Percentiles rank a stretch among this genome's conserved stretches.
phyloP scores from a whole-genome alignment of 805 yeast genomes.

The Hanseniaspora clermontiae region DNA sequence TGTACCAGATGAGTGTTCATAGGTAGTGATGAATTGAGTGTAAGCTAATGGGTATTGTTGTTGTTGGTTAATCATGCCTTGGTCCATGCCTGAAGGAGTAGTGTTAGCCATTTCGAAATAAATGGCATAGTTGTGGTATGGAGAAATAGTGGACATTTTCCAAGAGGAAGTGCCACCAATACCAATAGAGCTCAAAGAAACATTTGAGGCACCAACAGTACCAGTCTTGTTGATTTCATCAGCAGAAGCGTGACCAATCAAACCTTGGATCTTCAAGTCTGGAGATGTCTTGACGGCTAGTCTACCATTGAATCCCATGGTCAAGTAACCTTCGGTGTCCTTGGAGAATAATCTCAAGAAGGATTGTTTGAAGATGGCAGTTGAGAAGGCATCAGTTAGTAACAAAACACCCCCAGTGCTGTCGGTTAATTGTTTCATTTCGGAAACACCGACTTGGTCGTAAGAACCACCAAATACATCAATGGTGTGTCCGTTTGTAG shows the following conservation, averaged over 20 bases:
- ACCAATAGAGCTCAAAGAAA: constrained; percentile 88
- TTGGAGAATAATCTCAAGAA: constrained; percentile 75
- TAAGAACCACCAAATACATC: constrained; percentile 91
- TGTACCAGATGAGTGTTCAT: constrained; percentile 91
- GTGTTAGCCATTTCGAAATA: constrained; percentile 66
- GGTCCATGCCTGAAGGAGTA: constrained; percentile 19
- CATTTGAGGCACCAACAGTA: constrained; percentile 46
- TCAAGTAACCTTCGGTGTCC: constrained; percentile 75
- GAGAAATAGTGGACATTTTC: constrained; percentile 73
- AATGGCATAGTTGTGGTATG: constrained; percentile 76
- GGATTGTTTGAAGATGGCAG: constrained; percentile 87
- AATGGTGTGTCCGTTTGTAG: constrained; percentile 63
- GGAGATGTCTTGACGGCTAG: constrained; percentile 76
- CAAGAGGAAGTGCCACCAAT: constrained; percentile 85
- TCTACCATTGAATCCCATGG: constrained; percentile 82
- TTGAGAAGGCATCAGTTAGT: constrained; percentile 84
- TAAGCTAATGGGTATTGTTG: constrained; percentile 28
- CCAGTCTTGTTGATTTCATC: constrained; percentile 32
- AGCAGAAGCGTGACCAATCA: constrained; percentile 86
- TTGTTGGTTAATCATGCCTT: constrained; percentile 19
- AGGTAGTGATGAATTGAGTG: constrained; percentile 79
- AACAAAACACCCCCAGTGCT: constrained; percentile 83
- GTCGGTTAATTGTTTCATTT: constrained; percentile 77
- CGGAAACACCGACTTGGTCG: constrained; percentile 90
- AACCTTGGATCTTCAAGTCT: constrained; percentile 80